phyloP scores from a whole-genome alignment of 768 basidiomycete species.

The Suillus plorans region DNA sequence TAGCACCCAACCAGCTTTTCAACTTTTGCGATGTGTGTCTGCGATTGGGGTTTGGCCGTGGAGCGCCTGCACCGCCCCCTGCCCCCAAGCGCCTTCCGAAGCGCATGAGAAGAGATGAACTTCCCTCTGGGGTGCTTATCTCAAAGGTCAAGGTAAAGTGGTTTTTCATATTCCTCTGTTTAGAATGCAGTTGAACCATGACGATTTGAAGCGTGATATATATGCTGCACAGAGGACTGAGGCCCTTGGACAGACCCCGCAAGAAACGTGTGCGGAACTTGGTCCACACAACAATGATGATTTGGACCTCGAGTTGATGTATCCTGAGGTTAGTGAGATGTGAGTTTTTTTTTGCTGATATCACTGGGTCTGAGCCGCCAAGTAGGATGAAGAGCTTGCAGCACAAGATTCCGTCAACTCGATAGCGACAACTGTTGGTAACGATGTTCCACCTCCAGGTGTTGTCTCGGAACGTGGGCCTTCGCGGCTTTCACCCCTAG shows the following conservation, averaged over 20 bases:
- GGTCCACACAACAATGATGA: conserved; percentile 6
- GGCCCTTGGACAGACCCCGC: neutral
- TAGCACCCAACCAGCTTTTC: conserved; percentile 5
- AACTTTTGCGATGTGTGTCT: conserved; percentile 17
- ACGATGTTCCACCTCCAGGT: neutral
- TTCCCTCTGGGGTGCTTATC: neutral
- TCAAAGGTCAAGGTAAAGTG: neutral
- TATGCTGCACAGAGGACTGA: neutral
- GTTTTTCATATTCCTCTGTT: neutral
- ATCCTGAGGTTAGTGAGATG: conserved; percentile 22
- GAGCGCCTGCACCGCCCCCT: neutral
- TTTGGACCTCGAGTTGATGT: conserved; percentile 16
- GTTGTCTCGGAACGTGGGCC: no score
- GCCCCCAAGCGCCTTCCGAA: conserved; percentile 1
- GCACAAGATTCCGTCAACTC: neutral
- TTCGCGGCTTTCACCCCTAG: neutral
- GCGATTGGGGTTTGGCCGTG: conserved; percentile 8
- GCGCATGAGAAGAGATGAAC: neutral
- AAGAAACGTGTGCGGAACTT: neutral
- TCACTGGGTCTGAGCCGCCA: neutral
- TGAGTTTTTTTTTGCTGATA: neutral
- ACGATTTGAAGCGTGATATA: neutral
- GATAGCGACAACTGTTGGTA: neutral
- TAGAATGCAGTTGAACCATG: neutral
- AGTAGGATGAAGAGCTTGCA: conserved; percentile 1